Evolutionary conservation across 1,139 yeast species (phyloP).

Genomic region (Casaregolazyma suthepensis): DNA sequence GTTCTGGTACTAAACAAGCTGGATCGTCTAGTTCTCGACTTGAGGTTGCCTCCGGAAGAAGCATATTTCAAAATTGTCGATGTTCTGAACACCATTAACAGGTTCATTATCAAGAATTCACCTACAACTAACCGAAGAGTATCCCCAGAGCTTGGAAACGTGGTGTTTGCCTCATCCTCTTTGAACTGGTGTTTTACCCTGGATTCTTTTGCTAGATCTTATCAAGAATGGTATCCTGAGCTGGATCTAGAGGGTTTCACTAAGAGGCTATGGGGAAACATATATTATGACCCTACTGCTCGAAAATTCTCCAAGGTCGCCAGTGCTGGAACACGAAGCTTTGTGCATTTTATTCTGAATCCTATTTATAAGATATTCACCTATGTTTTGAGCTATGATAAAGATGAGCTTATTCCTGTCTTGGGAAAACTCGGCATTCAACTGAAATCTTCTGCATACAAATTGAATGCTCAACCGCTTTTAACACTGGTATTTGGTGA

Average conservation of each 20-base stretch:
- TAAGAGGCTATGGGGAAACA: constrained; percentile 70
- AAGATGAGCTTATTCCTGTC: constrained; percentile 37
- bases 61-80: constrained; percentile 62
- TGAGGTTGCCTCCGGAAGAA: constrained; percentile 68
- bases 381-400: constrained; percentile 51
- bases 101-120: constrained; percentile 35
- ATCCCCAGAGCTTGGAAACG: constrained; percentile 63
- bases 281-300: constrained; percentile 43
- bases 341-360: constrained; percentile 61
- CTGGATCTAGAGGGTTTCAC: constrained; percentile 44
- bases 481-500: constrained; percentile 48
- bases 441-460: constrained; percentile 27
- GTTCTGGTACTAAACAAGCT: constrained; percentile 70
- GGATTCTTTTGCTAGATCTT: constrained; percentile 55
- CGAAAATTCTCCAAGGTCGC: constrained; percentile 39
- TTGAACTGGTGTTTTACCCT: constrained; percentile 61
- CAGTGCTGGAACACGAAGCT: constrained; percentile 40
- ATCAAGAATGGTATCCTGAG: constrained; percentile 34
- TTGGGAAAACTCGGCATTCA: constrained; percentile 38
- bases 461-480: constrained; percentile 52
- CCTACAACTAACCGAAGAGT: constrained; percentile 25
- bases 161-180: constrained; percentile 65
- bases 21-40: constrained; percentile 74
- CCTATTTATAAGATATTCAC: constrained; percentile 78
- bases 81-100: constrained; percentile 59